Evolutionary conservation across 768 basidiomycete genomes (phyloP), one percentile per base, ranked within the genome.

Genomic region (Trametes villosa): DNA sequence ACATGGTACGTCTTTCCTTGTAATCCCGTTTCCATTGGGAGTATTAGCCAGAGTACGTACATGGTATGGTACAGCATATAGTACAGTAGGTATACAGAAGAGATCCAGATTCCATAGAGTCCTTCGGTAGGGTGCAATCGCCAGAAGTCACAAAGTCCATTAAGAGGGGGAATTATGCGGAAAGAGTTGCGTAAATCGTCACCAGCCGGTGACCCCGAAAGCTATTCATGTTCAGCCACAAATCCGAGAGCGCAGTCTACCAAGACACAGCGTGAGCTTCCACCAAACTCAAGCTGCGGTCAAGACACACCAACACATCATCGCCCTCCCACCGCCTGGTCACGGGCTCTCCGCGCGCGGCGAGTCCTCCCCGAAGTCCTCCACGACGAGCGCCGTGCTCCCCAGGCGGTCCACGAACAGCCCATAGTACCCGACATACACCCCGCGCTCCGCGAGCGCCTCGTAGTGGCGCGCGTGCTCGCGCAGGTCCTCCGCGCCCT

Each of bases 401-500:
- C 62, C 62, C 33, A 63, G 54, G 17, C 42, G 54, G 46, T 63
- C 62, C n/a, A 22, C 31, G 33, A 63, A 63, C 31, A 63, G 42
- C 9, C 62, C 62, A 24, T 63, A 59, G 41, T 63, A 63, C 11
- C 62, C 62, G 13, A 55, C 45, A 22, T 50, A 36, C 18, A 63
- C 31, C 13, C 62, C 62, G 41, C 62, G 56, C 55, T 63, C 57
- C 15, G 48, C 62, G 41, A 63, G 57, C 5, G 41, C 51, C 47
- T 63, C 49, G 51, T 63, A 58, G 30, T 59, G 48, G 27, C 62
- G 46, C 29, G 62, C 62, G n/a, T 59, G 57, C 30, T 63, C 62
- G 40, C 52, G 56, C 30, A 63, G 57, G 57, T 63, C 62, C 46
- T 63, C 62, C 9, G 34, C 62, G 57, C 62, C 62, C 47, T 63